phyloP scores from a whole-genome alignment of 2,329 filamentous ascomycete genomes.

The Penicillium sp. region DNA sequence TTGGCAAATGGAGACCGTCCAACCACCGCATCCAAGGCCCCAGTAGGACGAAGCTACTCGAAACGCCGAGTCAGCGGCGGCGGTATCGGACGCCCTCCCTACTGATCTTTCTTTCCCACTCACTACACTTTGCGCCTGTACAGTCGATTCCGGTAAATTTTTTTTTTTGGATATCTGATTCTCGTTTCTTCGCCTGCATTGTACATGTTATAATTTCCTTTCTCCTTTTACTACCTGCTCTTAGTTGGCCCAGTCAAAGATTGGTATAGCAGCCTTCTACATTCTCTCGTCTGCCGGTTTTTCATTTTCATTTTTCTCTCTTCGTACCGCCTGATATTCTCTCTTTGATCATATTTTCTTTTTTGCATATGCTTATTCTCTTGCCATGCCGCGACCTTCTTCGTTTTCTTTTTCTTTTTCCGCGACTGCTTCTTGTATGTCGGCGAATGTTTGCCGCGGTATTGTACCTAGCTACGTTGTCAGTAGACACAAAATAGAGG shows the following conservation, averaged over 20 bases:
- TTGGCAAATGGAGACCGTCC: constrained; percentile 19
- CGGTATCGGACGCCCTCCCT: constrained; percentile 37
- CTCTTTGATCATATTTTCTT: constrained; percentile 6
- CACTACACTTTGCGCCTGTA: constrained; percentile 10
- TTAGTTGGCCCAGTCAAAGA: not conserved
- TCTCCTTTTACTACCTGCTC: not conserved
- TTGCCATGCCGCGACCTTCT: not conserved
- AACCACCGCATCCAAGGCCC: constrained; percentile 11
- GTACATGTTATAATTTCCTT: constrained; percentile 22
- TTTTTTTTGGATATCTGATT: constrained; percentile 1
- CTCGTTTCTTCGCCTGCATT: constrained; percentile 7
- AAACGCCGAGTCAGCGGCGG: constrained; percentile 26
- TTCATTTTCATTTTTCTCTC: constrained; percentile 3
- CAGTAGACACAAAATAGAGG: constrained; percentile 23
- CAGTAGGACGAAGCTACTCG: constrained; percentile 8
- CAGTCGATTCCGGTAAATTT: constrained; percentile 11
- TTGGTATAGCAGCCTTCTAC: not conserved
- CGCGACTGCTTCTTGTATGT: not conserved
- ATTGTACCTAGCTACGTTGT: constrained; percentile 21
- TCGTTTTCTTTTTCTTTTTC: not conserved
- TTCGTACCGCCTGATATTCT: constrained; percentile 14
- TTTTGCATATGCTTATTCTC: constrained; percentile 16
- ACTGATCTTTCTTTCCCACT: constrained; percentile 21
- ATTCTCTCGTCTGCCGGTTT: constrained; percentile 1
- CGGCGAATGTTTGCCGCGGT: not conserved